These are phyloP conservation scores for Ogataea sp. DNA, from an alignment of 805 yeast genomes.

Conservation along the genomic window DNA sequence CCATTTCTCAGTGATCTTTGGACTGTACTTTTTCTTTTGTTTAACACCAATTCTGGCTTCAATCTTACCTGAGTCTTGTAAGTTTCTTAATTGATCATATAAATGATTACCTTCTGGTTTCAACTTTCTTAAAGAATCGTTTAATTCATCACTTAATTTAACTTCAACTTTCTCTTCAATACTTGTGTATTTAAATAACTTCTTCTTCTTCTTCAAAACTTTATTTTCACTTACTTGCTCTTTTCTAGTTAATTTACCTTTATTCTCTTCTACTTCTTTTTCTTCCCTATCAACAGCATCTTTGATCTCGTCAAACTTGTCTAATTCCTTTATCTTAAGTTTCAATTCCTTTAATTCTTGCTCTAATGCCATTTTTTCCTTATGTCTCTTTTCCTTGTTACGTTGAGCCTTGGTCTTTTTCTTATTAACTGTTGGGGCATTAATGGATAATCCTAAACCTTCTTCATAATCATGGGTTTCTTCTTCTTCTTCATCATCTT, in stretches of 20 bases:
- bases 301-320: conserved; percentile 38
- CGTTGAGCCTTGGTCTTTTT: conserved; percentile 75
- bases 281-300: conserved; percentile 33
- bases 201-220: conserved; percentile 23
- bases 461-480: conserved; percentile 25
- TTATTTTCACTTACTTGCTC: conserved; percentile 14
- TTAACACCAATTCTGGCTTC: conserved; percentile 74
- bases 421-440: conserved; percentile 58
- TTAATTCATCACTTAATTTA: conserved; percentile 81
- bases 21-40: conserved; percentile 59
- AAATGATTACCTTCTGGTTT: conserved; percentile 74
- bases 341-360: conserved; percentile 48
- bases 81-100: conserved; percentile 69
- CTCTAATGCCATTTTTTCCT: conserved; percentile 50
- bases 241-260: conserved; percentile 4
- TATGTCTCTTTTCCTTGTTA: conserved; percentile 58
- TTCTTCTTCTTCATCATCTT: conserved; percentile 27
- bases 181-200: conserved; percentile 33
- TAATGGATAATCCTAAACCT: conserved; percentile 48
- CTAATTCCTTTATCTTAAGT: conserved; percentile 50
- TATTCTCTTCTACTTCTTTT: conserved; percentile 3
- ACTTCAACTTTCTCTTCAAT: conserved; percentile 51
- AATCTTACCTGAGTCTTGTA: conserved; percentile 80
- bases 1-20: conserved; percentile 86
- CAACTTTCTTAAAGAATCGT: conserved; percentile 74